Percentiles rank a stretch among this genome's conserved stretches.
These are phyloP conservation scores for Rhodotorula kratochvilovae DNA, from an alignment of 768 basidiomycete species.

Conservation along the genomic window DNA sequence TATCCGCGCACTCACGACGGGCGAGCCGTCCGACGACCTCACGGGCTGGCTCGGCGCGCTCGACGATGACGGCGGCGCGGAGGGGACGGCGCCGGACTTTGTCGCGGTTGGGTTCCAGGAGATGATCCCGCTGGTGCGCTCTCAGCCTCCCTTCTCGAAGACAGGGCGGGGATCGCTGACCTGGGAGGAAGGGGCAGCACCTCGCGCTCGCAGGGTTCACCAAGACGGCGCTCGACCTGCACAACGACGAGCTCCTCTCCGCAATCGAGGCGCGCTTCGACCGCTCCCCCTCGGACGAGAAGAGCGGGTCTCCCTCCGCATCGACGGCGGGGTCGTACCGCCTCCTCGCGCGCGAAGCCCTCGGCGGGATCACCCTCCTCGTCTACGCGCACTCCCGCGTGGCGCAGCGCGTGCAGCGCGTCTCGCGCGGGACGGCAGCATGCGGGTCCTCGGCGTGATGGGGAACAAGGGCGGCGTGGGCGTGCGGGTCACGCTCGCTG, in stretches of 20 bases:
- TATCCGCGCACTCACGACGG: conserved; percentile 2
- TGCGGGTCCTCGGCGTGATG: conserved; percentile 67
- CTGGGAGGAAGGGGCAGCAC: conserved; percentile 64
- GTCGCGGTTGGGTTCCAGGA: conserved; percentile 93
- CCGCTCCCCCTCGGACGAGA: conserved; percentile 45
- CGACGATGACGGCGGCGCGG: neutral
- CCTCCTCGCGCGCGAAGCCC: conserved; percentile 70
- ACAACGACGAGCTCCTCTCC: conserved; percentile 9
- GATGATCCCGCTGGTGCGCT: conserved; percentile 79
- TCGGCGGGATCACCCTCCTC: conserved; percentile 80
- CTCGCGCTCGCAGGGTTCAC: conserved; percentile 46
- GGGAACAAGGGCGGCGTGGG: conserved; percentile 95
- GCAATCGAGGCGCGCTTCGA: conserved; percentile 17
- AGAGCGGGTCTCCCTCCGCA: conserved; percentile 52
- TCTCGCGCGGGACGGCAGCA: conserved; percentile 72
- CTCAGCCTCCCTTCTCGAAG: conserved; percentile 55
- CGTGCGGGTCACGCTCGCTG: conserved; percentile 65
- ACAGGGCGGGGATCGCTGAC: conserved; percentile 54
- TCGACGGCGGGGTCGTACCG: conserved; percentile 53
- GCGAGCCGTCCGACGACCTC: conserved; percentile 72
- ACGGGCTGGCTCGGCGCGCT: conserved; percentile 86
- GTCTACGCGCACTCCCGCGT: conserved; percentile 70
- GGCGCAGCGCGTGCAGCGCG: conserved; percentile 59
- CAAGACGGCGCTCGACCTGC: conserved; percentile 45
- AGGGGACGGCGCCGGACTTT: conserved; percentile 63